phyloP scores from a whole-genome alignment of 2,329 filamentous ascomycete species.

The Stagonosporopsis rhizophila region DNA sequence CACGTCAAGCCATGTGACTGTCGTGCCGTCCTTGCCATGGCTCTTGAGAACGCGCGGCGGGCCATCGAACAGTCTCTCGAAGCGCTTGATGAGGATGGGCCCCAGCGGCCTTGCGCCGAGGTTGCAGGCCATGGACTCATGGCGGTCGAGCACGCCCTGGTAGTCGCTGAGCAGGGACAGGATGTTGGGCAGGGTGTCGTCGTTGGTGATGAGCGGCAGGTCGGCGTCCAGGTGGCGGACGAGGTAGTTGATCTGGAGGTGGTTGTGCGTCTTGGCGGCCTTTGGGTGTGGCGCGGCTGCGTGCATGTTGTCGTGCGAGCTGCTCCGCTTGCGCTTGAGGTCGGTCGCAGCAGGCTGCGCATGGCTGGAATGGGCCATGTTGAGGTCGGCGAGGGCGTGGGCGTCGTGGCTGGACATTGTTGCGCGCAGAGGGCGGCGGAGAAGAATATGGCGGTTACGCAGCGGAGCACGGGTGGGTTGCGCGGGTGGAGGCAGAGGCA shows the following conservation, averaged over 20 bases:
- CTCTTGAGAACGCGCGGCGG: conserved; percentile 72
- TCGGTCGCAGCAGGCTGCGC: conserved; percentile 33
- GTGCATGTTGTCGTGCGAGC: conserved; percentile 47
- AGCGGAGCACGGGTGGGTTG: conserved; percentile 10
- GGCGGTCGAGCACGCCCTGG: conserved; percentile 82
- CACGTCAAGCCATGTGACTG: conserved; percentile 83
- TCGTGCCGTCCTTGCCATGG: conserved; percentile 66
- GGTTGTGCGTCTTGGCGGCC: conserved; percentile 63
- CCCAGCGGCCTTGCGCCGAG: conserved; percentile 83
- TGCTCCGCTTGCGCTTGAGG: conserved; percentile 58
- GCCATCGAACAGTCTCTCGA: conserved; percentile 85
- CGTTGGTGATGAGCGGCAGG: conserved; percentile 66
- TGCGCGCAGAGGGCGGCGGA: conserved; percentile 22
- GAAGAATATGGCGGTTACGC: conserved; percentile 11
- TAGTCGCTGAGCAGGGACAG: conserved; percentile 78
- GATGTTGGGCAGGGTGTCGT: conserved; percentile 77
- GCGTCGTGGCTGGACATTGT: conserved; percentile 36
- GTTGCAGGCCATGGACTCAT: conserved; percentile 86
- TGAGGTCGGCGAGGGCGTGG: conserved; percentile 27
- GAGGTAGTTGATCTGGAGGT: conserved; percentile 73
- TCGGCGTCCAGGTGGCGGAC: conserved; percentile 68
- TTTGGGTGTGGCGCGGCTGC: conserved; percentile 54
- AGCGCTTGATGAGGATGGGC: conserved; percentile 82
- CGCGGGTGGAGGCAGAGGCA: conserved; percentile 11
- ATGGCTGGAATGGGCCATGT: conserved; percentile 37